phyloP scores from a whole-genome alignment of 2,329 filamentous ascomycete species.

The Ophiosphaerella korrae region DNA sequence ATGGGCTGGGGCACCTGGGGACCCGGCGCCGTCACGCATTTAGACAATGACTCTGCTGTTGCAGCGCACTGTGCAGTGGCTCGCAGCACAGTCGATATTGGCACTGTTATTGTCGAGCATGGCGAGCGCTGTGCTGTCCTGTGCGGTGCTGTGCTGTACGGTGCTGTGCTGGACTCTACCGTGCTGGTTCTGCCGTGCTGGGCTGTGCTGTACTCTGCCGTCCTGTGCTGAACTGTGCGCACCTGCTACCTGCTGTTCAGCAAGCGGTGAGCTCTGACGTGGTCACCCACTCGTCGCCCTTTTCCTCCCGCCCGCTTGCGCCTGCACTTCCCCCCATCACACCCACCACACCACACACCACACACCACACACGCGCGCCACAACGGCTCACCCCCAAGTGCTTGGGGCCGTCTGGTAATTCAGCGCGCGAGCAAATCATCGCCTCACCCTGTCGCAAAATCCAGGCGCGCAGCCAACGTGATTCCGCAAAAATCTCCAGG shows the following conservation, averaged over 20 bases:
- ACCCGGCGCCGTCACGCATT: no score
- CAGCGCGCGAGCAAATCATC: slow-evolving; percentile 36
- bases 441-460: slow-evolving; percentile 23
- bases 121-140: no score
- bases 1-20: no score
- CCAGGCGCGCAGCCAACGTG: slow-evolving; percentile 41
- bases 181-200: no score
- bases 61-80: no score
- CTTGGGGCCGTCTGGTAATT: slow-evolving; percentile 9
- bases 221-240: no score
- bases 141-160: no score
- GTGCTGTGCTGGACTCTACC: no score
- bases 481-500: slow-evolving; percentile 16
- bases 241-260: neutral
- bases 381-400: neutral
- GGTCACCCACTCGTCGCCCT: neutral
- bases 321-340: slow-evolving; percentile 3
- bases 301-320: slow-evolving; percentile 5
- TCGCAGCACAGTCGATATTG: no score
- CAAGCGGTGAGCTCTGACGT: slow-evolving; percentile 16
- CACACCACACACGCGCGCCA: neutral
- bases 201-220: no score
- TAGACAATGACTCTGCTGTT: no score
- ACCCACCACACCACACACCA: neutral
- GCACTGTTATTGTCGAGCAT: no score